Evolutionary conservation across 345 rosid species (phyloP), one percentile per base, ranked within the genome.

Genomic region (Gossypium thurberi): DNA sequence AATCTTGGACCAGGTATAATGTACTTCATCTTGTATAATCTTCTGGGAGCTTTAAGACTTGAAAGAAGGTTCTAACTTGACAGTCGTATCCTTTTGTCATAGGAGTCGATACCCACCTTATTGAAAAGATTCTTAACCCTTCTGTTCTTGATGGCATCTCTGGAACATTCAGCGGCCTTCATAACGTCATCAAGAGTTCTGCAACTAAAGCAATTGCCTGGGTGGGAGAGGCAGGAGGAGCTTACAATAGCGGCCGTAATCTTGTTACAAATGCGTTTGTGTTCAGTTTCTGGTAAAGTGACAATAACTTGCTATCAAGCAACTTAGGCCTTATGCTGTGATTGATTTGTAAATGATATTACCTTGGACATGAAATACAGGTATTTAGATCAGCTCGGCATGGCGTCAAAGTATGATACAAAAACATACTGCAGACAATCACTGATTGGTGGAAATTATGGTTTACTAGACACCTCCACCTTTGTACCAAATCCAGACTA

Each of bases 221-320:
- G 99, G 94, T 95, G 79, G 94, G 99, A 48, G 99, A 95, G 78
- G 59, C 98, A 26, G 99, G 99, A 79, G 98, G 99, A 44, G 98
- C 98, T 63, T 92, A 89, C 84, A 95, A 92, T 85, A 95, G 97
- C 17, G 98, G 99, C 43, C 85, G 56, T 37, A 83, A 89, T 74
- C 91, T 70, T 61, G 96, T 95, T 71, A 84, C 91, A 17, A 88
- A 95, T 81, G 91, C 98, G 0, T 95, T 95, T 50, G 96, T 91
- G 50, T 88, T 80, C 78, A 91, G 98, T 70, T 92, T 95, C 94
- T 95, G 98, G 99, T 95, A 87, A 75, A 66, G 28, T 48, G 47
- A 13, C 61, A 26, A 44, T 46, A 47, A 44, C 57, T 50, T 65
- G 28, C 28, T 18, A 17, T 15, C 2, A 1, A 12, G 12, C 58